These are phyloP conservation scores for Aspergillus uvarum DNA, from an alignment of 2,329 filamentous ascomycete genomes.

Conservation along the genomic window DNA sequence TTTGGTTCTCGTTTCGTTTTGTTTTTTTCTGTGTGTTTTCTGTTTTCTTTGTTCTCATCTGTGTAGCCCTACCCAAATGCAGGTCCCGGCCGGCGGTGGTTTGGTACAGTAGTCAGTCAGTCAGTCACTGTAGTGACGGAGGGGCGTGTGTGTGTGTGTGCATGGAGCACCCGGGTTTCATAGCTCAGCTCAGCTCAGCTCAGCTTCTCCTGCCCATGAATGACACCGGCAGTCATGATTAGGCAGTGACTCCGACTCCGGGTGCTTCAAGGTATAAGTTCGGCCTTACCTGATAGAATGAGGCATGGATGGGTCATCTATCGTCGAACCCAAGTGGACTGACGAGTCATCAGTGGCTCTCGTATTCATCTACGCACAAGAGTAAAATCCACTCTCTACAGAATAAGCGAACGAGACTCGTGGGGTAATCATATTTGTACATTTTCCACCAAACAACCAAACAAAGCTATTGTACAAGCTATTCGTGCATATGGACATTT, in stretches of 20 bases:
- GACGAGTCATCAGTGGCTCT: background rate
- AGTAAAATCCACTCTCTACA: too few species aligned
- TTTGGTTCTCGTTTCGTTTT: too few species aligned
- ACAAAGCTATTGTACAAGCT: conserved; percentile 12
- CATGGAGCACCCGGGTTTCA: background rate
- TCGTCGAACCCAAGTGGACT: too few species aligned
- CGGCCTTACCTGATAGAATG: background rate
- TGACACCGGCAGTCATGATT: background rate
- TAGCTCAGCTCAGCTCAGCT: background rate
- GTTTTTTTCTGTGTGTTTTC: too few species aligned
- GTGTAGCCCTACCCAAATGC: background rate
- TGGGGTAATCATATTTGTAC: conserved; percentile 1
- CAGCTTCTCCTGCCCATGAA: background rate
- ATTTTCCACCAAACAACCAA: background rate
- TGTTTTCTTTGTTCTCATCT: background rate
- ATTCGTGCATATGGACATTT: conserved; percentile 9
- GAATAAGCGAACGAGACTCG: background rate
- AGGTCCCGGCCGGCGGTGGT: background rate
- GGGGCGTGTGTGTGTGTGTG: background rate
- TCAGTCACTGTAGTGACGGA: background rate
- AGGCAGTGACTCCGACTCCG: background rate
- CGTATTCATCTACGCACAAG: too few species aligned
- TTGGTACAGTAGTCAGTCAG: too few species aligned
- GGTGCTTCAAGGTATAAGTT: background rate
- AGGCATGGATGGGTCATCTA: background rate